A percentile compares a stretch with the other conserved stretches of the same genome.
These are phyloP conservation scores for Phytophthora palmivora DNA, from an alignment of 352 stramenopile genomes.

Conservation along the genomic window DNA sequence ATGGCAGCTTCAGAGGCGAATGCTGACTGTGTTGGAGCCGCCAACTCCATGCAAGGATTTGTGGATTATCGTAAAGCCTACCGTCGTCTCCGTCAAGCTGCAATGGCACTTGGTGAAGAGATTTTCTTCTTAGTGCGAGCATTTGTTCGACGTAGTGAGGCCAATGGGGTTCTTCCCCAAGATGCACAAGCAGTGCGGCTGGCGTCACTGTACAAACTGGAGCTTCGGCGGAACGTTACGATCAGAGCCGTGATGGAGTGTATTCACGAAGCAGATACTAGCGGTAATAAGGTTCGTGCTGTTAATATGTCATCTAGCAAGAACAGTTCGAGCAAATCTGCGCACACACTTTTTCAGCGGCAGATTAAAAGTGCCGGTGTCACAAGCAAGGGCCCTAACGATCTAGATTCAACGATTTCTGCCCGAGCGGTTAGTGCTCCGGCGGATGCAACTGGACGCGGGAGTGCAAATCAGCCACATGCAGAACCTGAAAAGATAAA, in stretches of 20 bases:
- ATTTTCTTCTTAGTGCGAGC: constrained; percentile 49
- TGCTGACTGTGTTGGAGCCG: constrained; percentile 13
- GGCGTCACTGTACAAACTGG: constrained; percentile 66
- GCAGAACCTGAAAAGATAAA: constrained; percentile 35
- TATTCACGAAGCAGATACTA: constrained; percentile 28
- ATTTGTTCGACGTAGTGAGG: constrained; percentile 55
- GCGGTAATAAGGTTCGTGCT: neutral
- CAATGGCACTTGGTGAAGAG: constrained; percentile 47
- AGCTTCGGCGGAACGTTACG: constrained; percentile 64
- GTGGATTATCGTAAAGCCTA: constrained; percentile 43
- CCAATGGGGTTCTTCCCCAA: constrained; percentile 47
- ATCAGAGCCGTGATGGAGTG: constrained; percentile 50
- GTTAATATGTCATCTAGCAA: constrained; percentile 4
- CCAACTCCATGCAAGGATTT: constrained; percentile 3
- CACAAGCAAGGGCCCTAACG: neutral
- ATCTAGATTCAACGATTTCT: constrained; percentile 1
- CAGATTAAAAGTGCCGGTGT: constrained; percentile 25
- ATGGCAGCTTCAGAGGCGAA: constrained; percentile 34
- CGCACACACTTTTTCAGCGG: constrained; percentile 2
- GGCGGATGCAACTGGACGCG: constrained; percentile 5
- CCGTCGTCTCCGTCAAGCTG: constrained; percentile 43
- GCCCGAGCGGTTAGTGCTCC: constrained; percentile 21
- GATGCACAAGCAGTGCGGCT: constrained; percentile 58
- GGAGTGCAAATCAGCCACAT: constrained; percentile 18
- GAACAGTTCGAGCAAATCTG: constrained; percentile 5